These are phyloP conservation scores for Penicillium olsonii DNA, from an alignment of 2,329 filamentous ascomycete genomes.

Conservation along the genomic window DNA sequence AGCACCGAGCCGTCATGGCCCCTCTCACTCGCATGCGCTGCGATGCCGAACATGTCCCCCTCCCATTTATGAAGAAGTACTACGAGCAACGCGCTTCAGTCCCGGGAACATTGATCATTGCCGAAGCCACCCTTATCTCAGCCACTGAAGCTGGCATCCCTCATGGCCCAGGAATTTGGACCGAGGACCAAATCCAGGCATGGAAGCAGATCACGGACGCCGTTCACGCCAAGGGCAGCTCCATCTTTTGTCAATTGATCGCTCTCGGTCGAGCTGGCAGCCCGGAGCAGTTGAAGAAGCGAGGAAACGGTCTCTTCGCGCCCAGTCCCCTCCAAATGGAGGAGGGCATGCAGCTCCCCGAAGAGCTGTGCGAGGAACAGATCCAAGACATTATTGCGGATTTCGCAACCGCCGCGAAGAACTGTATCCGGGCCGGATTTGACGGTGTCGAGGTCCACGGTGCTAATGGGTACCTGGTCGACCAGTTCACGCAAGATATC, in stretches of 20 bases:
- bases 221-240: constrained; percentile 61
- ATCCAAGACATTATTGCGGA: constrained; percentile 43
- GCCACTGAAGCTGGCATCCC: constrained; percentile 47
- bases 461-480: constrained; percentile 51
- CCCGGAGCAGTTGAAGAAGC: constrained; percentile 25
- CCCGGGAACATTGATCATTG: constrained; percentile 58
- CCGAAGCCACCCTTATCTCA: constrained; percentile 57
- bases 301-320: constrained; percentile 21
- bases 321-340: constrained; percentile 44
- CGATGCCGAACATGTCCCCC: constrained; percentile 49
- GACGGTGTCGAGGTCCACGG: constrained; percentile 52
- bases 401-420: constrained; percentile 45
- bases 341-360: constrained; percentile 31
- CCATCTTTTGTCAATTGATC: constrained; percentile 63
- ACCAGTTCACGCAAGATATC: constrained; percentile 51
- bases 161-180: constrained; percentile 59
- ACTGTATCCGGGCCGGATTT: constrained; percentile 56
- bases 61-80: constrained; percentile 46
- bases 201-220: constrained; percentile 62
- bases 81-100: constrained; percentile 54
- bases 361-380: constrained; percentile 36
- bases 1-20: constrained; percentile 50
- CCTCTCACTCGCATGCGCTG: constrained; percentile 53
- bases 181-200: constrained; percentile 52
- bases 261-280: constrained; percentile 57